Percentiles rank a stretch among this genome's conserved stretches.
phyloP scores from a whole-genome alignment of 2,329 filamentous ascomycete genomes.

The Septoria petroselini region DNA sequence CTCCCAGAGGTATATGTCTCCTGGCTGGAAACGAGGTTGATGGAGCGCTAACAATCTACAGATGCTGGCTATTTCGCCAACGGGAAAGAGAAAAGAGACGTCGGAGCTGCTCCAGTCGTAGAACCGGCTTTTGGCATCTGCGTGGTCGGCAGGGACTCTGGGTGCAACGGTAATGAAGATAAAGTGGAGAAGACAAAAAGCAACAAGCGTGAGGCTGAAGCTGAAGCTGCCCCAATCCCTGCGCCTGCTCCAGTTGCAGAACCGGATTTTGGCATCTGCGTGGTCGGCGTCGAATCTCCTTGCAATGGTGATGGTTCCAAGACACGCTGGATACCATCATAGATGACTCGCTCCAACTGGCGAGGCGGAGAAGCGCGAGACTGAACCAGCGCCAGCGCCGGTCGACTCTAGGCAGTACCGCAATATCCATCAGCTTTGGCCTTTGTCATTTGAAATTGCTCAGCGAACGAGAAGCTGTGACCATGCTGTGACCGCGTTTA shows the following conservation, averaged over 20 bases:
- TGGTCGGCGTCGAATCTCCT: not conserved
- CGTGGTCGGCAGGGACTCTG: not conserved
- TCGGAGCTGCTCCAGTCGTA: not conserved
- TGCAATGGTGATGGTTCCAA: not conserved
- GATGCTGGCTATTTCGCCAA: not conserved
- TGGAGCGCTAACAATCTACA: not conserved
- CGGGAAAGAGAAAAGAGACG: not conserved
- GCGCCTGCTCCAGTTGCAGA: no score
- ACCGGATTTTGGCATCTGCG: not conserved
- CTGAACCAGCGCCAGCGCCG: no score
- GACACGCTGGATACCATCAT: no score
- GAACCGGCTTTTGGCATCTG: not conserved
- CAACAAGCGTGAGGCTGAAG: not conserved
- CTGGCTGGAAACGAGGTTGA: not conserved
- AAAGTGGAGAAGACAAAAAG: not conserved
- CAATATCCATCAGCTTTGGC: no score
- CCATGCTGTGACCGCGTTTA: not conserved
- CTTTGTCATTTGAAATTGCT: no score
- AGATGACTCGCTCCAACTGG: no score
- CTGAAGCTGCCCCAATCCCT: no score
- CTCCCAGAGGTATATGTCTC: not conserved
- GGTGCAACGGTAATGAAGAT: not conserved
- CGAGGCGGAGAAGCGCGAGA: no score
- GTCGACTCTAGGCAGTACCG: no score
- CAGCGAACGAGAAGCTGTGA: no score